Conservation (phyloP, 2,329 filamentous ascomycete genomes). For the Fusarium paranaense region DNA sequence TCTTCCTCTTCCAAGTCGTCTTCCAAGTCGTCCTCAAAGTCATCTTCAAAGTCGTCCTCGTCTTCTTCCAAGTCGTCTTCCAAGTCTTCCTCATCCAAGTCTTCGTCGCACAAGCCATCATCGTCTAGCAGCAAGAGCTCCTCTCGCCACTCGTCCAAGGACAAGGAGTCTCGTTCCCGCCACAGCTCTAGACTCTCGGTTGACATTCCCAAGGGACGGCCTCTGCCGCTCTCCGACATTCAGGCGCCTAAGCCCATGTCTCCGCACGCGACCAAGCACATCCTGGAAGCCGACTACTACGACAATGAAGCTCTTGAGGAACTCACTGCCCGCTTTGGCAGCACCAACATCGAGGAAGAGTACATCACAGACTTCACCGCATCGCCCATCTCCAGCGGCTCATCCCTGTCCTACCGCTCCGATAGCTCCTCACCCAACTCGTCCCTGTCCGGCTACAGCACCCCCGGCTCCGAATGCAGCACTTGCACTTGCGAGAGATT, state of each 20-base stretch:
- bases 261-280: conserved; percentile 87
- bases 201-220: conserved; percentile 88
- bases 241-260: conserved; percentile 89
- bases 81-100: conserved; percentile 53
- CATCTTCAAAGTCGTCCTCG: conserved; percentile 54
- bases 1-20: conserved; percentile 57
- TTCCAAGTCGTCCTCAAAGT: conserved; percentile 51
- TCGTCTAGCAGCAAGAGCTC: conserved; percentile 49
- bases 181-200: conserved; percentile 64
- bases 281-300: conserved; percentile 85
- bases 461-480: conserved; percentile 79
- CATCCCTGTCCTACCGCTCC: conserved; percentile 77
- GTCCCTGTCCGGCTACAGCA: conserved; percentile 82
- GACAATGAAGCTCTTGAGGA: conserved; percentile 80
- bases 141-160: conserved; percentile 61
- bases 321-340: conserved; percentile 79
- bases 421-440: conserved; percentile 81
- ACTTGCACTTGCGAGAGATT: conserved; percentile 95
- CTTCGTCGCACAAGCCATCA: conserved; percentile 51
- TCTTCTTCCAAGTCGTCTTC: conserved; percentile 54
- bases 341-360: conserved; percentile 68
- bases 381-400: conserved; percentile 75
- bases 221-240: conserved; percentile 89
- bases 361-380: conserved; percentile 65
- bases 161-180: conserved; percentile 55